Base-by-base conservation (phyloP, 176 grass and related monocot species). In the Oropetium thomaeum region DNA sequence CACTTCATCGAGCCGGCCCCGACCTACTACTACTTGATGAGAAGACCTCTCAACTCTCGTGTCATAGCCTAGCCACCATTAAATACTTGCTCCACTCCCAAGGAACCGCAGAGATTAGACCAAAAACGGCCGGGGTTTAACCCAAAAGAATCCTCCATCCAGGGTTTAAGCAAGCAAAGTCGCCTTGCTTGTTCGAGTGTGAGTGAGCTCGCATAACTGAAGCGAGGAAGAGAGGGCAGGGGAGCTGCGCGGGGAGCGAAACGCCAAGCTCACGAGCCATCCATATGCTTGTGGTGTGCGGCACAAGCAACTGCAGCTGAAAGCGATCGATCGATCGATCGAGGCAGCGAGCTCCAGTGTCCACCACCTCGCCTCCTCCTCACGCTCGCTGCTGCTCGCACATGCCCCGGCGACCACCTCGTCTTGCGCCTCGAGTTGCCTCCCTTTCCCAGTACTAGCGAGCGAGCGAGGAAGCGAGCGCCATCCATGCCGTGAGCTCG, bases 201-300 rank as follows among this genome's bases (percentile, higher is more conserved):
- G 61, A 23, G 33, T 4, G 26, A 11, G 65, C 8, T 1, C 19
- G 8, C 14, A 42, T 25, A 59, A 55, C 49, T 27, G 6, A 4
- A 64, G 79, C 17, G 31, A 65, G 47, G 11, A 34, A 28, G 64
- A 30, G 59, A 20, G 58, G 35, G 13, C 66, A 15, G 33, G 13
- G 31, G 8, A 58, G 12, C 31, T 2, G 7, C 20, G 5, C 19
- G 1, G 8, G n/a, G 51, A 23, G 29, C 16, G 38, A 28, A 69
- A 45, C 60, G 23, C 54, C 79, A 81, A 13, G 44, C 12, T 8
- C 34, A 39, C 70, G 22, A 26, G 52, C 47, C 19, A 3, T 8
- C 76, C 87, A 88, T 86, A 86, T 83, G 80, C 44, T 60, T 28
- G n/a, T 82, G 63, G 87, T 62, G 87, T 89, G 84, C 71, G 71